Conservation (phyloP, 495 filamentous ascomycete species). For the Tuber microsphaerosporum region DNA sequence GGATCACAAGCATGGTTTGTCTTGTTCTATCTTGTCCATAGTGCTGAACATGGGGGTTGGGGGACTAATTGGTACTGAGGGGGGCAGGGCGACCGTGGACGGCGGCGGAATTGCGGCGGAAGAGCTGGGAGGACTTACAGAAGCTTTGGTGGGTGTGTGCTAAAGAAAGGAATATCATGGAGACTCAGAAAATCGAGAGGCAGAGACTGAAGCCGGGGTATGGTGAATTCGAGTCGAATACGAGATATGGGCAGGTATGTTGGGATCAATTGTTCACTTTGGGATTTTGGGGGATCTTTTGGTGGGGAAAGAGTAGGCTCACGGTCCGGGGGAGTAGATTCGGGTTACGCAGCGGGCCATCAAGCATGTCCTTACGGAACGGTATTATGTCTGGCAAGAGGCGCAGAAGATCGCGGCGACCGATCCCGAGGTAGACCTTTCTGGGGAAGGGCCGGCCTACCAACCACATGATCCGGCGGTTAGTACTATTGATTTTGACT, state of each 20-base stretch:
- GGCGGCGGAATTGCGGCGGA: constrained; percentile 76
- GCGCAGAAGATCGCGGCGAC: constrained; percentile 62
- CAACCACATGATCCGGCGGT: constrained; percentile 42
- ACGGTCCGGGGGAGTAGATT: constrained; percentile 46
- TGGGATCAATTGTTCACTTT: not conserved
- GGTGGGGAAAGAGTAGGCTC: not conserved
- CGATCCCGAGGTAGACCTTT: constrained; percentile 60
- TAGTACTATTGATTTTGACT: not conserved
- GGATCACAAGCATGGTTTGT: constrained; percentile 58
- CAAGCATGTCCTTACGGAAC: constrained; percentile 75
- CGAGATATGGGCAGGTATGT: constrained; percentile 59
- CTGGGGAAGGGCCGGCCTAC: constrained; percentile 48
- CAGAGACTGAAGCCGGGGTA: constrained; percentile 57
- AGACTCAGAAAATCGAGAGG: constrained; percentile 65
- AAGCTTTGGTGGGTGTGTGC: constrained; percentile 88
- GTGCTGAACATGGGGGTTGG: not conserved
- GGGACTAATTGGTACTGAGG: not conserved
- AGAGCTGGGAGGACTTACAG: constrained; percentile 92
- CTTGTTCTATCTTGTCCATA: not conserved
- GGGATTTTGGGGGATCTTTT: not conserved
- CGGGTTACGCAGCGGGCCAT: constrained; percentile 66
- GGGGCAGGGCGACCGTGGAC: constrained; percentile 67
- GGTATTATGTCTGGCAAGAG: constrained; percentile 84
- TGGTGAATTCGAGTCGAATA: constrained; percentile 57
- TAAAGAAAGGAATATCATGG: constrained; percentile 84